Evolutionary conservation across 805 yeast species (phyloP).

Genomic region (Spathaspora girioi): DNA sequence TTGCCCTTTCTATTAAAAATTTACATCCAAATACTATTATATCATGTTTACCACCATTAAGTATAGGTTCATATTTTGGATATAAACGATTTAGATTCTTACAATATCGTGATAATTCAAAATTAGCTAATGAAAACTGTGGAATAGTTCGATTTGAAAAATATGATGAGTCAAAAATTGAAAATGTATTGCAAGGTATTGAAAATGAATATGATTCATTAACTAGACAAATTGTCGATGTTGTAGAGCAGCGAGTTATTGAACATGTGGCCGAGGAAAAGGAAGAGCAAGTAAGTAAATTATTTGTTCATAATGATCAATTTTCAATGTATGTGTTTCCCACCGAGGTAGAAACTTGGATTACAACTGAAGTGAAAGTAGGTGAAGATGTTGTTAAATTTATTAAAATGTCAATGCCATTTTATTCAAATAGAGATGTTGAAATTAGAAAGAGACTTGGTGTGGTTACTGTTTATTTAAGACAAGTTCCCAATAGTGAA

Average conservation of each 20-base stretch:
- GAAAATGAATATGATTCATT: slow-evolving; percentile 37
- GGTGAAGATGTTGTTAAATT: slow-evolving; percentile 14
- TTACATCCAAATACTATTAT: slow-evolving; percentile 33
- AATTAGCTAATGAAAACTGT: background rate
- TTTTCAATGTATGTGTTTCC: slow-evolving; percentile 20
- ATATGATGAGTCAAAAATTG: slow-evolving; percentile 31
- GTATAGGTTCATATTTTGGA: slow-evolving; percentile 23
- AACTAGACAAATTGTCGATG: slow-evolving; percentile 22
- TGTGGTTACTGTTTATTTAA: slow-evolving; percentile 27
- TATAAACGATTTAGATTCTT: slow-evolving; percentile 12
- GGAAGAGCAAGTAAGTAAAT: slow-evolving; percentile 13
- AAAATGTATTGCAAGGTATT: slow-evolving; percentile 29
- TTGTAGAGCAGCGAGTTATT: slow-evolving; percentile 22
- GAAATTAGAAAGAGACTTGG: slow-evolving; percentile 24
- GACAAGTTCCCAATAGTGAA: slow-evolving; percentile 14
- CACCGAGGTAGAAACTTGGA: slow-evolving; percentile 23
- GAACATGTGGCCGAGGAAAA: slow-evolving; percentile 20
- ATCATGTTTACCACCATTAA: slow-evolving; percentile 36
- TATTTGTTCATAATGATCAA: slow-evolving; percentile 22
- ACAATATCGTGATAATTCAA: slow-evolving; percentile 1
- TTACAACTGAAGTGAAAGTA: slow-evolving; percentile 14
- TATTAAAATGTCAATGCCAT: slow-evolving; percentile 33
- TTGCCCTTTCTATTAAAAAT: slow-evolving; percentile 27
- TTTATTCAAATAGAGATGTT: slow-evolving; percentile 19
- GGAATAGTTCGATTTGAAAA: slow-evolving; percentile 15